Base-by-base conservation (phyloP, 140 eudicot genomes). In the Cichorium intybus region DNA sequence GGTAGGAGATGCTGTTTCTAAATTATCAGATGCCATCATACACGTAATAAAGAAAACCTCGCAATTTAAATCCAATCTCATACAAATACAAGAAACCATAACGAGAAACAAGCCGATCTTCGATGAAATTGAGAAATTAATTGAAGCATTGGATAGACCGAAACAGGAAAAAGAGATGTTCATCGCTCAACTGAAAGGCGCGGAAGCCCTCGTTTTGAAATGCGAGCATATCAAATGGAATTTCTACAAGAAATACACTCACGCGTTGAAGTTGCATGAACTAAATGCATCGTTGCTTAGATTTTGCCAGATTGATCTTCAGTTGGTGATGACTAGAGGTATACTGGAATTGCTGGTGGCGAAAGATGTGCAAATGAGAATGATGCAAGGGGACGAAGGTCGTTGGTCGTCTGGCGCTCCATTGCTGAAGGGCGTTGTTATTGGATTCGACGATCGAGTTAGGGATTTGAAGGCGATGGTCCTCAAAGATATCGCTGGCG, bases 401-500 rank as follows among this genome's bases (percentile, higher is more conserved):
- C 53, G 69, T 39, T 55, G 64, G 56, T 24, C 35, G 37, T 66
- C 60, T 45, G 24, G 60, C 2, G 70, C 66, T 12, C 73, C 77
- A 6, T 43, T 37, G 49, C 72, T 22, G 24, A 48, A 59, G 8
- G 66, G 43, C 1, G 45, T 22, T 60, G 74, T 72, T 54, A 60
- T 67, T 3, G 83, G 83, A 29, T 60, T 78, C 31, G 83, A 72
- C 28, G 48, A 47, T 33, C 79, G 41, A 11, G 24, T 78, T 31
- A 20, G 45, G 66, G 68, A 67, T 60, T 41, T 78, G 75, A 78
- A 66, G 62, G 45, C 45, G 20, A 51, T 29, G 79, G 20, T 72
- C 33, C 31, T 66, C 20, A 53, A 49, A 24, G 81, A 52, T 51
- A 2, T 15, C 3, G 35, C 8, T 15, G 22, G 20, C 23, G 67